These are phyloP conservation scores for Silene latifolia DNA, from an alignment of 148 eudicot species.

Conservation along the genomic window DNA sequence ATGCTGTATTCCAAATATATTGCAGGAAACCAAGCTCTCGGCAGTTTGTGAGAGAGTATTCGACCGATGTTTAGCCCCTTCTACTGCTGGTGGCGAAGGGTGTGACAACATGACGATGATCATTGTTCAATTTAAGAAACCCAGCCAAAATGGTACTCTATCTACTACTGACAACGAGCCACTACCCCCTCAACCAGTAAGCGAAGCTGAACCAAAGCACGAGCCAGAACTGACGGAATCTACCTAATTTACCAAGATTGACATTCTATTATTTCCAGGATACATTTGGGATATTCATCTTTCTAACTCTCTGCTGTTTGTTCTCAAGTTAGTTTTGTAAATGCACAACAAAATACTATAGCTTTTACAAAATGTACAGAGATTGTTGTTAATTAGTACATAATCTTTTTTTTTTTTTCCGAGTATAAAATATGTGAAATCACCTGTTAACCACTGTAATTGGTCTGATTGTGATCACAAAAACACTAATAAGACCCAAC, in stretches of 20 bases:
- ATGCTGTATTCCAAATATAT: neutral
- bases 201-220: constrained; percentile 14
- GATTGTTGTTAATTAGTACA: neutral
- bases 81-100: constrained; percentile 92
- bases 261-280: neutral
- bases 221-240: constrained; percentile 37
- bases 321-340: constrained; percentile 18
- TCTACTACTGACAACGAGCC: constrained; percentile 33
- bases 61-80: constrained; percentile 83
- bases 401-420: too few relatives aligned
- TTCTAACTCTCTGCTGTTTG: neutral
- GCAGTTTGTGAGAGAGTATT: constrained; percentile 74
- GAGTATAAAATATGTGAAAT: too few relatives aligned
- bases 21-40: constrained; percentile 88
- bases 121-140: constrained; percentile 80
- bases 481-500: too few relatives aligned
- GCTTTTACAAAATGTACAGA: constrained; percentile 28
- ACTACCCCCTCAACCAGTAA: constrained; percentile 27
- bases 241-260: constrained; percentile 21
- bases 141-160: constrained; percentile 21
- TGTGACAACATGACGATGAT: constrained; percentile 99
- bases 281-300: neutral
- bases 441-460: too few relatives aligned
- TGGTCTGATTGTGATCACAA: too few relatives aligned
- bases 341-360: constrained; percentile 11